Conservation (phyloP, 352 stramenopile species). For the Phytophthora cactorum region DNA sequence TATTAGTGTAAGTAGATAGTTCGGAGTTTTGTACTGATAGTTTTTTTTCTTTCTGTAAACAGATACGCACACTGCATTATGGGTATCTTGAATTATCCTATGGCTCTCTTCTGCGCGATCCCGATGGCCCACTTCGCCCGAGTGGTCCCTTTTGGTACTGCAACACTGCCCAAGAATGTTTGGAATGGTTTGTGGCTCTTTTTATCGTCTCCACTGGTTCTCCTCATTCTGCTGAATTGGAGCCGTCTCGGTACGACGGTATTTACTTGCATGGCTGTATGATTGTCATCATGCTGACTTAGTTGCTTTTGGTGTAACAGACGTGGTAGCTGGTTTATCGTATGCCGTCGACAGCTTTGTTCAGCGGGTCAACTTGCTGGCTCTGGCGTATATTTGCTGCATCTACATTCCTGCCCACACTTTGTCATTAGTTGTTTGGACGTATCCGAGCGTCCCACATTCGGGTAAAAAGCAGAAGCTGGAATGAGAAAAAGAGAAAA, state of each 20-base stretch:
- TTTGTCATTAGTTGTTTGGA: slow-evolving; percentile 60
- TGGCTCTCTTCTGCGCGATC: slow-evolving; percentile 75
- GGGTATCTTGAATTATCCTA: slow-evolving; percentile 84
- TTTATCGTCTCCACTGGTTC: slow-evolving; percentile 53
- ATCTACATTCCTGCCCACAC: slow-evolving; percentile 79
- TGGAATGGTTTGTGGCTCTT: slow-evolving; percentile 55
- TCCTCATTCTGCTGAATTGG: slow-evolving; percentile 42
- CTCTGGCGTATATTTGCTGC: slow-evolving; percentile 69
- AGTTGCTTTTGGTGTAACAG: slow-evolving; percentile 19
- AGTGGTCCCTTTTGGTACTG: slow-evolving; percentile 43
- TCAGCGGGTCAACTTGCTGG: slow-evolving; percentile 58
- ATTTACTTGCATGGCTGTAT: background rate
- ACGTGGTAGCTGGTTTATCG: slow-evolving; percentile 24
- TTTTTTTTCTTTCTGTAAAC: slow-evolving; percentile 11
- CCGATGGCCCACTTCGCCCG: slow-evolving; percentile 69
- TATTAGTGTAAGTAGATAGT: background rate
- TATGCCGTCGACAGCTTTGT: slow-evolving; percentile 61
- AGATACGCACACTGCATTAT: slow-evolving; percentile 77
- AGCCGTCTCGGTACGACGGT: slow-evolving; percentile 26
- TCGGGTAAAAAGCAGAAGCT: slow-evolving; percentile 30
- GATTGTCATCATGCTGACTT: slow-evolving; percentile 1
- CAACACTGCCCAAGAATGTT: slow-evolving; percentile 31
- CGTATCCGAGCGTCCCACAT: slow-evolving; percentile 19
- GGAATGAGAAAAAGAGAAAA: slow-evolving; percentile 27
- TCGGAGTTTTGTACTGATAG: slow-evolving; percentile 9